Conservation (phyloP, 345 rosid species). For the Lenwebbia sp. region DNA sequence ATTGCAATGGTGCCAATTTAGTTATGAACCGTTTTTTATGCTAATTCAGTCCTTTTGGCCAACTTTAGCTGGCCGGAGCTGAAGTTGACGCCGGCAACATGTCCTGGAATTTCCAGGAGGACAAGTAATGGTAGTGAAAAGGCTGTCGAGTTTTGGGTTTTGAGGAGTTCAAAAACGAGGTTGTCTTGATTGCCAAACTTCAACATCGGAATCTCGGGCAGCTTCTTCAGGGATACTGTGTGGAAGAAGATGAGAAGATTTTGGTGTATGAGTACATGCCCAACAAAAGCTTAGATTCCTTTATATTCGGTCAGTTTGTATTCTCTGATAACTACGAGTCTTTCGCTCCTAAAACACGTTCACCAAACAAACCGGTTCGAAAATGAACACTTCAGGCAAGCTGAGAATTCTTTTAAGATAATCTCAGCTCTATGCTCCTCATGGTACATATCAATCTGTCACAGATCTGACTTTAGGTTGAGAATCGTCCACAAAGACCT, state of each 20-base stretch:
- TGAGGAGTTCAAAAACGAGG: conserved; percentile 54
- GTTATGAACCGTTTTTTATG: too few relatives aligned
- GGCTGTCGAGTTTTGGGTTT: conserved; percentile 43
- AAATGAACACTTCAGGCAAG: not conserved
- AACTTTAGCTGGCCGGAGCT: too few relatives aligned
- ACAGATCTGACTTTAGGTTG: conserved; percentile 31
- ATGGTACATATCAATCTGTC: not conserved
- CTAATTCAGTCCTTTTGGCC: too few relatives aligned
- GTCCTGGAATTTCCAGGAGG: conserved; percentile 14
- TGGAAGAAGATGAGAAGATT: conserved; percentile 45
- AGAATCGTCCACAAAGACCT: conserved; percentile 65
- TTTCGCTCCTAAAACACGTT: not conserved
- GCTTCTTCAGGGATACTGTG: conserved; percentile 56
- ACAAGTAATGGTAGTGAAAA: conserved; percentile 47
- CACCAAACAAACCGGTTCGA: not conserved
- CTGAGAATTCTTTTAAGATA: not conserved
- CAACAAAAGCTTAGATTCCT: conserved; percentile 56
- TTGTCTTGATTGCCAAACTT: conserved; percentile 50
- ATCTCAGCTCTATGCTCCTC: not conserved
- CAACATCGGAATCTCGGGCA: conserved; percentile 64
- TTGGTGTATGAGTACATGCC: conserved; percentile 55
- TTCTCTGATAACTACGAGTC: too few relatives aligned
- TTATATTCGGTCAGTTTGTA: conserved; percentile 34
- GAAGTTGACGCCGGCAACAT: too few relatives aligned
- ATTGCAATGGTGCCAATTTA: too few relatives aligned